Conservation (phyloP, 768 basidiomycete genomes). For the Leucocoprinus birnbaumii region DNA sequence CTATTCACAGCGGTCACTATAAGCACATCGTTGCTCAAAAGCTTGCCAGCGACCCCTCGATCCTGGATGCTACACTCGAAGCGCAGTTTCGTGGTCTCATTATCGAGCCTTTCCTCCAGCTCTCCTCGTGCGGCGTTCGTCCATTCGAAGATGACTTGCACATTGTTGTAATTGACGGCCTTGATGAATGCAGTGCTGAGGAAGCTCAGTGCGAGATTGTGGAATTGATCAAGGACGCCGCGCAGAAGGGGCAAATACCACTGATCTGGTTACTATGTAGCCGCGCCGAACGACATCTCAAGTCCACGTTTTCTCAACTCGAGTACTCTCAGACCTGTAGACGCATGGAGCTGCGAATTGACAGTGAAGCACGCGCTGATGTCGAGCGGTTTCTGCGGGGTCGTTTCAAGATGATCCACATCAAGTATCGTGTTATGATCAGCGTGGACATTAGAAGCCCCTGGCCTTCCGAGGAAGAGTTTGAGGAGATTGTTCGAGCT, state of each 20-base stretch:
- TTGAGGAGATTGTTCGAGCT: background rate
- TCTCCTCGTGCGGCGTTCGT: background rate
- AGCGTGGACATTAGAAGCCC: too few relatives aligned
- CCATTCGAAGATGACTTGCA: background rate
- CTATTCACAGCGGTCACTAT: background rate
- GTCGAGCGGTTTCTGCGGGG: background rate
- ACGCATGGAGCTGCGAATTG: background rate
- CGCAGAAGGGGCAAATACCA: background rate
- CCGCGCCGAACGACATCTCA: background rate
- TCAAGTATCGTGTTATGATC: background rate
- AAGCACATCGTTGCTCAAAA: background rate
- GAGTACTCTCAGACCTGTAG: background rate
- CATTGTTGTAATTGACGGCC: background rate
- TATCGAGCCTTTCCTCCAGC: background rate
- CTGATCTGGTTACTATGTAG: conserved; percentile 2
- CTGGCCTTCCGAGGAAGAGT: background rate
- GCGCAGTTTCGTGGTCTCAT: background rate
- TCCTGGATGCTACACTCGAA: background rate
- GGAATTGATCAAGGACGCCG: background rate
- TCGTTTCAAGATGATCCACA: background rate
- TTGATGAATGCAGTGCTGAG: background rate
- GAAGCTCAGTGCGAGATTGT: background rate
- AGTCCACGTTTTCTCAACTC: background rate
- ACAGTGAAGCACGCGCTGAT: background rate
- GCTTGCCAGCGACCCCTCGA: background rate